A percentile compares a stretch with the other conserved stretches of the same genome.
phyloP scores from a whole-genome alignment of 176 grass and related monocot species.

The Microstegium vimineum region DNA sequence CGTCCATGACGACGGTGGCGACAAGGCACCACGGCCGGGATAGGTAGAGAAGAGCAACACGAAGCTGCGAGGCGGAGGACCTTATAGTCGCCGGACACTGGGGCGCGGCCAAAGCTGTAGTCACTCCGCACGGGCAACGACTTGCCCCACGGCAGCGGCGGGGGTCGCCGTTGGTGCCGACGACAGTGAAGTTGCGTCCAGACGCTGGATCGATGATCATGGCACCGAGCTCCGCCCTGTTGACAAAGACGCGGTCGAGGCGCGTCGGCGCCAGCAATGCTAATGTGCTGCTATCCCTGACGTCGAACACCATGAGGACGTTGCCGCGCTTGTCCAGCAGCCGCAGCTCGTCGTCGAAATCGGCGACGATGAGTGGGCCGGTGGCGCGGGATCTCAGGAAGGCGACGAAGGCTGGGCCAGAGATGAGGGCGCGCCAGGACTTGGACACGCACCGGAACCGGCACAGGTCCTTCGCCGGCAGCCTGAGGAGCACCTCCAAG shows the following conservation, averaged over 20 bases:
- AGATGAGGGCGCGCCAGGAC: not conserved
- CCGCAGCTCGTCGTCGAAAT: not conserved
- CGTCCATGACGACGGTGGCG: no score
- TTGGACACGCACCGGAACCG: not conserved
- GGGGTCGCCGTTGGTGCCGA: no score
- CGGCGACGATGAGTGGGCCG: no score
- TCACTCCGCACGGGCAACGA: no score
- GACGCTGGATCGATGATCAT: not conserved
- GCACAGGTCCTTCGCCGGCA: not conserved
- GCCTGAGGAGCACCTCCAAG: not conserved
- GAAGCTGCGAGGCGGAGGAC: no score
- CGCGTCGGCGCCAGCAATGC: not conserved
- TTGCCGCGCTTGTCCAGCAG: not conserved
- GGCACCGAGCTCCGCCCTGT: not conserved
- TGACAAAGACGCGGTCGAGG: not conserved
- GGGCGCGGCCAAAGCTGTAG: no score
- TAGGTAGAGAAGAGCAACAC: no score
- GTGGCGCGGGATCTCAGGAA: no score
- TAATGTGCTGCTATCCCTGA: no score
- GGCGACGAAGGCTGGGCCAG: not conserved
- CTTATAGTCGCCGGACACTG: not conserved
- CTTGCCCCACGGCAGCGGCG: no score
- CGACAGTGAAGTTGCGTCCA: no score
- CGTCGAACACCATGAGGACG: not conserved
- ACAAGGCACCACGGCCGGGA: no score